Percentiles rank a stretch among this genome's conserved stretches.
phyloP scores from a whole-genome alignment of 148 eudicot species.

The Drosera capensis region DNA sequence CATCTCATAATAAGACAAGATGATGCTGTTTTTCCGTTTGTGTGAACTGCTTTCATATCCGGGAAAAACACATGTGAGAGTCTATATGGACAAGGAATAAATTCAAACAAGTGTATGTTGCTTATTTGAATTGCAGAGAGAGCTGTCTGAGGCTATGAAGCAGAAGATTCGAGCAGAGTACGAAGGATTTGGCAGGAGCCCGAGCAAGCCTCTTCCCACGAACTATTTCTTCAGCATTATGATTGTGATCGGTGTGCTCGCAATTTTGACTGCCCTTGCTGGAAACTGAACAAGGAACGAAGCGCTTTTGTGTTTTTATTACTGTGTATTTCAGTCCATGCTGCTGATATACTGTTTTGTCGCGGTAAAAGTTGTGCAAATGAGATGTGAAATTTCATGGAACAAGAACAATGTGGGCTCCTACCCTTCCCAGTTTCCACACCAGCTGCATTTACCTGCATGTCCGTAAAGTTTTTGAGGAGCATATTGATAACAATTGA shows the following conservation, averaged over 20 bases:
- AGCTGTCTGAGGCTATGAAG: slow-evolving; percentile 75
- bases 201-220: slow-evolving; percentile 77
- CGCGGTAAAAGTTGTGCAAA: too few relatives aligned
- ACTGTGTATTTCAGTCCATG: neutral
- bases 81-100: slow-evolving; percentile 29
- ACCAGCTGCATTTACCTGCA: too few relatives aligned
- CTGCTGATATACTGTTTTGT: too few relatives aligned
- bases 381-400: too few relatives aligned
- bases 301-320: neutral
- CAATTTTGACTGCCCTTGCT: slow-evolving; percentile 54
- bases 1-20: slow-evolving; percentile 33
- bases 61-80: slow-evolving; percentile 12
- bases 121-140: slow-evolving; percentile 72
- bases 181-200: slow-evolving; percentile 80
- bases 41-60: slow-evolving; percentile 16
- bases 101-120: slow-evolving; percentile 29
- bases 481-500: too few relatives aligned
- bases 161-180: slow-evolving; percentile 82
- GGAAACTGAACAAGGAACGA: slow-evolving; percentile 21
- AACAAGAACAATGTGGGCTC: too few relatives aligned
- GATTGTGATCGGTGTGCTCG: slow-evolving; percentile 71
- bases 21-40: slow-evolving; percentile 33
- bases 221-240: slow-evolving; percentile 92
- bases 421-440: too few relatives aligned
- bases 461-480: too few relatives aligned